These are phyloP conservation scores for Colletotrichum lindemuthianum DNA, from an alignment of 2,329 filamentous ascomycete genomes.

Conservation along the genomic window DNA sequence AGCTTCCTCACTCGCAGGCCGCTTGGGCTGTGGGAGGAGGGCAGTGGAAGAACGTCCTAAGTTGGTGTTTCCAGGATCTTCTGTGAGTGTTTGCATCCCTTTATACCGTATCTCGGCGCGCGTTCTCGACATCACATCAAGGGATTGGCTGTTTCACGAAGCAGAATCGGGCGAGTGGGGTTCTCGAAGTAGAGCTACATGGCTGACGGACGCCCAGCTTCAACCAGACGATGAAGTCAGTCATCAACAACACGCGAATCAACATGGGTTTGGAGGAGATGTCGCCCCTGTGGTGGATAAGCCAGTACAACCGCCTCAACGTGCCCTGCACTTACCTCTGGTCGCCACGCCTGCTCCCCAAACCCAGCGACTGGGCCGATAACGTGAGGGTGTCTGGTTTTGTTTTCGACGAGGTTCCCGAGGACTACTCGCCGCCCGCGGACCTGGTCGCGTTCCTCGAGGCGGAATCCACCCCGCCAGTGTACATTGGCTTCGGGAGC, in stretches of 20 bases:
- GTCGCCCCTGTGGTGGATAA: slow-evolving; percentile 58
- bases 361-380: slow-evolving; percentile 63
- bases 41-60: slow-evolving; percentile 6
- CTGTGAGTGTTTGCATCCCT: slow-evolving; percentile 14
- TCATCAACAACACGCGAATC: slow-evolving; percentile 58
- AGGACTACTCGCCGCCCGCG: slow-evolving; percentile 52
- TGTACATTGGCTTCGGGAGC: slow-evolving; percentile 49
- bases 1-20: slow-evolving; percentile 31
- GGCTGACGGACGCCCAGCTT: no score
- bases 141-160: background rate
- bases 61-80: slow-evolving; percentile 27
- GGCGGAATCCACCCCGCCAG: slow-evolving; percentile 39
- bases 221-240: slow-evolving; percentile 33
- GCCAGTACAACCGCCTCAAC: slow-evolving; percentile 56
- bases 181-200: no score
- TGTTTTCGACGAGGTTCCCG: slow-evolving; percentile 61
- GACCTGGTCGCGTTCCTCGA: slow-evolving; percentile 46
- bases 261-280: slow-evolving; percentile 57
- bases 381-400: slow-evolving; percentile 65
- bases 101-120: background rate
- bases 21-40: slow-evolving; percentile 17
- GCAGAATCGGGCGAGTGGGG: slow-evolving; percentile 11
- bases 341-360: slow-evolving; percentile 58
- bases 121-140: background rate
- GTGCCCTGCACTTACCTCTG: slow-evolving; percentile 59